Evolutionary conservation across 768 basidiomycete genomes (phyloP), one percentile per base, ranked within the genome.

Genomic region (Trametes elegans): DNA sequence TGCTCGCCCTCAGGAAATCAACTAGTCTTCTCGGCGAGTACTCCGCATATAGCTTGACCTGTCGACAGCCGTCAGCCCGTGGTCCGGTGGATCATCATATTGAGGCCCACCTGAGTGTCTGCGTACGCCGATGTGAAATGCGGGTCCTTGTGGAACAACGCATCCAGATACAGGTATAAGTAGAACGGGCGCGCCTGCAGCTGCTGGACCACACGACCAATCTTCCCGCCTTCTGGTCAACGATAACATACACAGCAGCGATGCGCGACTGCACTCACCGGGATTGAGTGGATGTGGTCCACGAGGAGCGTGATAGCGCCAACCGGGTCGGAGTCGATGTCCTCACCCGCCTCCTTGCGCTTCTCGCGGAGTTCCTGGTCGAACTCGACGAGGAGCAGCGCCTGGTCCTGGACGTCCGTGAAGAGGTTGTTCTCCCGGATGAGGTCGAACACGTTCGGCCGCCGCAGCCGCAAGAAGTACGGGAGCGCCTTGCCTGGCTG

Each of bases 401-500:
- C 93, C 70, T 97, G 94, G 64, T 98, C 94, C 65, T 91, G 88
- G 2, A 99, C 91, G 51, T 91, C 92, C 21, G 94, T 90, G 70
- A 97, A 99, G 6, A 99, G 75, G 64, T 96, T 96, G 66, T 97
- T 78, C 49, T 97, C 93, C 31, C 88, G 79, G 62, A 99, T 97
- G 52, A 99, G 85, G 56, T 94, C 88, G 68, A 99, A 96, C 11
- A 98, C 96, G 62, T 93, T 87, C 7, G 93, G 84, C 45, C 87
- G 79, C 7, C 94, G 84, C 14, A 98, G 77, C 7, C 91, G 82
- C 14, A 99, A 78, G 74, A 88, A 92, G 73, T 83, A 98, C 0
- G 91, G 91, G 0, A 99, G 74, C 0, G 97, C 97, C 72, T 96
- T 95, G 19, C 90, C 94, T 2, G 91, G 92, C 73, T 98, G 97